Conservation (phyloP, 768 basidiomycete genomes). For the Suillus cothurnatus region DNA sequence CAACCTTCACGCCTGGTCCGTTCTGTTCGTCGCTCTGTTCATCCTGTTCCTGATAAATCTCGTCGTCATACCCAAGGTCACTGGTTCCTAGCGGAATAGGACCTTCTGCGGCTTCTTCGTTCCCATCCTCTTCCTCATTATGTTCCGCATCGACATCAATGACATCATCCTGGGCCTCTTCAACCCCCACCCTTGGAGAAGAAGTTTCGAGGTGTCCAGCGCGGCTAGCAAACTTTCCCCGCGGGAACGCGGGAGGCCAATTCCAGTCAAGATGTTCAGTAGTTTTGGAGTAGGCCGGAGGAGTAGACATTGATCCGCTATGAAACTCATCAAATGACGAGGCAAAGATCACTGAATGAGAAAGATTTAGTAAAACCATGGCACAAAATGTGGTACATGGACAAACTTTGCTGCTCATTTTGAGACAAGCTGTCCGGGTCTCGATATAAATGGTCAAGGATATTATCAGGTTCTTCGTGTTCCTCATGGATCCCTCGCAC, state of each 20-base stretch:
- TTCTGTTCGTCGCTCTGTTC: constrained; percentile 16
- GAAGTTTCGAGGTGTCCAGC: constrained; percentile 19
- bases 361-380: neutral
- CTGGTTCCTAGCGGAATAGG: constrained; percentile 32
- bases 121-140: neutral
- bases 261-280: constrained; percentile 37
- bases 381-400: neutral
- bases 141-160: constrained; percentile 20
- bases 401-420: constrained; percentile 8
- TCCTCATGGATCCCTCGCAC: neutral
- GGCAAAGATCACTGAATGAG: neutral
- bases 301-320: neutral
- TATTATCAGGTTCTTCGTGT: neutral
- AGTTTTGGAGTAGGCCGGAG: constrained; percentile 10
- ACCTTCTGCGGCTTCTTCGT: neutral
- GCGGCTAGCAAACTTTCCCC: constrained; percentile 23
- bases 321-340: constrained; percentile 1
- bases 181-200: neutral
- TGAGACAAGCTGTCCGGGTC: constrained; percentile 5
- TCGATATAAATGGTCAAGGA: constrained; percentile 11
- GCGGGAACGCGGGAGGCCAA: constrained; percentile 36
- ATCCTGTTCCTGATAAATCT: neutral
- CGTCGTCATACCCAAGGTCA: constrained; percentile 21
- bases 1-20: constrained; percentile 18
- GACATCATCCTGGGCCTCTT: constrained; percentile 21